Base-by-base conservation (phyloP, 176 grass and related monocot genomes). In the Coix lacrymajobi region DNA sequence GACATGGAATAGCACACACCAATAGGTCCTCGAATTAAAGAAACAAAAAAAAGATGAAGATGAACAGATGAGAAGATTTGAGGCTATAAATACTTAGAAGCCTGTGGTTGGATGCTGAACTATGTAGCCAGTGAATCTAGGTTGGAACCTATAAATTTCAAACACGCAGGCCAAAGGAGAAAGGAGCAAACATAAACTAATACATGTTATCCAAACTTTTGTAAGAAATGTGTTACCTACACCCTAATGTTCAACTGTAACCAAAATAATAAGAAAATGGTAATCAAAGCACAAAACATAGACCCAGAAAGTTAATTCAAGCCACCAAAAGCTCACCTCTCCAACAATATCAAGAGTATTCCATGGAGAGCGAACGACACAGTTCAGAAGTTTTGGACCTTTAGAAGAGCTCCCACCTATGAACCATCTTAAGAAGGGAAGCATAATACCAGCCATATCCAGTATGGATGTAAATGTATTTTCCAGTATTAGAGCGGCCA, bases 381-480 rank as follows among this genome's bases (percentile, higher is more conserved):
- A 99, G 79, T 99, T 99, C 33, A 99, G 81, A 93, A 96, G 69
- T 76, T 99, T 99, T 81, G 77, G 89, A 57, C 93, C 97, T 84
- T 92, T 96, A 72, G 97, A 83, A 66, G 81, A 71, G 90, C 80
- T 94, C 75, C 97, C 89, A 71, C 96, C 93, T 83, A 99, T 94
- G 72, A 99, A 99, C 91, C 91, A 96, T 88, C 86, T 92, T 77
- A 99, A 75, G 82, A 99, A 94, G 52, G 97, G 97, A 46, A 99
- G 82, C 93, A 99, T 96, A 77, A 99, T 88, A 75, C 89, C 87
- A 72, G 97, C 93, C 97, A 99, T 99, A 84, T 99, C 97, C 79
- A 94, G 77, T 78, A 99, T 90, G 39, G 97, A 99, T 70, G 97
- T 99, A 80, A 99, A 99, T 51, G 97, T 99, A 88, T 99, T 99